Evolutionary conservation across 805 yeast genomes (phyloP), one percentile per base, ranked within the genome.

Genomic region (Yarrowia hollandica): DNA sequence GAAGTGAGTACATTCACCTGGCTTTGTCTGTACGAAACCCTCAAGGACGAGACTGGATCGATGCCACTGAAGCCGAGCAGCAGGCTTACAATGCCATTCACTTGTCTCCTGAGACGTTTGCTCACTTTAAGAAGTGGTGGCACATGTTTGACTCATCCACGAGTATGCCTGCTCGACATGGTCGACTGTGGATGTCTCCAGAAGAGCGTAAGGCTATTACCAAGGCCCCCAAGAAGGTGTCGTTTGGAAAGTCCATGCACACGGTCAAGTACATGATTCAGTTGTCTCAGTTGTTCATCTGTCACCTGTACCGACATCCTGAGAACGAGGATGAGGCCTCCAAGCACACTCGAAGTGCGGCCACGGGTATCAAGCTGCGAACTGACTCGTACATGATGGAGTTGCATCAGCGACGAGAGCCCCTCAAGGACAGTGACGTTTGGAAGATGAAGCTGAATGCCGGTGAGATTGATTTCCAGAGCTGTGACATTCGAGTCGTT

Each of bases 111-210:
- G 75, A 75, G 4, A 79, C 84, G 0, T 77, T 92, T 64, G 68
- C 73, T 7, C 86, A 83, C 61, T 90, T 94, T 73, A 83, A 82
- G 66, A 68, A 71, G 4, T 94, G 98, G 98, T 91, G 97, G 96
- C 72, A 73, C 30, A 79, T 88, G 64, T 92, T 92, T 71, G 80
- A 85, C n/a, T 85, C 92, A 22, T 84, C 85, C 59, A 77, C 86
- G 64, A 82, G 90, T 56, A 75, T 91, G 18, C 96, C 98, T 0
- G 80, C 90, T 14, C 79, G 95, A 55, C 77, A 81, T 44, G 97
- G 98, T 0, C 70, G 73, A 1, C 68, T 94, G 21, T 92, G 89
- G 74, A 72, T 71, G 14, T 69, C 67, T 1, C 56, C 37, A 11
- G 81, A 81, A 19, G 68, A 72, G 5, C 77, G 50, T 5, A 14